Base-by-base conservation (phyloP, 139 green algal genomes). In the Gonium pectorale region DNA sequence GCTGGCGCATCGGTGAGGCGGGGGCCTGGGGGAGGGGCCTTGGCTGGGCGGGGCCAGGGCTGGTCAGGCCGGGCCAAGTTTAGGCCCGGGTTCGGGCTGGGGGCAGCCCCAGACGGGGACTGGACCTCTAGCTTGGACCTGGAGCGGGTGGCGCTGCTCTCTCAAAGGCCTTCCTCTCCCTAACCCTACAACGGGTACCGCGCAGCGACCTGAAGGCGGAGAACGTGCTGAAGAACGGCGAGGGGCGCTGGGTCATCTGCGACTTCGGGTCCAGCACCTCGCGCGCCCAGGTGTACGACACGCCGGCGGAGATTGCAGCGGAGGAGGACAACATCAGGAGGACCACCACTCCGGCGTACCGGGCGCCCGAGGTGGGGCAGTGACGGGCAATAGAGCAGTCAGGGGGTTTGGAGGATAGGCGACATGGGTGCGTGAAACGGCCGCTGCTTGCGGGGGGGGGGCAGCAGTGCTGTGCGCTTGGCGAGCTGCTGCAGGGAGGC, bases 331-430 rank as follows among this genome's bases (percentile, higher is more conserved):
- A 89, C 60, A 96, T 99, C 64, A 81, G 93, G 9, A 92, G 89
- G 62, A 90, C 96, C 80, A 99, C 97, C 19, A 99, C 97, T 2
- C 95, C 97, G 19, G 94, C 97, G 8, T 99, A 99, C 90, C 86
- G 97, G 15, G 94, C 96, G 29, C 97, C 97, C 21, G 97, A 99
- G 94, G 90, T 97, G 70, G 21, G 70, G 7, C 40, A 37, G 66
- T 38, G 0, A 22, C 22, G 15, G n/a, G 70, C 5, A 19, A 27
- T 13, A 8, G 68, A 37, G 38, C n/a, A n/a, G n/a, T n/a, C n/a
- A n/a, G n/a, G n/a, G n/a, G n/a, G n/a, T n/a, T n/a, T n/a, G n/a
- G n/a, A n/a, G n/a, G n/a, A n/a, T n/a, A n/a, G n/a, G n/a, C n/a
- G n/a, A n/a, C n/a, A n/a, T n/a, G n/a, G n/a, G n/a, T n/a, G n/a